A percentile compares a stretch with the other conserved stretches of the same genome.
Conservation (phyloP, 1,139 yeast genomes). For the Protomyces macrosporus region DNA sequence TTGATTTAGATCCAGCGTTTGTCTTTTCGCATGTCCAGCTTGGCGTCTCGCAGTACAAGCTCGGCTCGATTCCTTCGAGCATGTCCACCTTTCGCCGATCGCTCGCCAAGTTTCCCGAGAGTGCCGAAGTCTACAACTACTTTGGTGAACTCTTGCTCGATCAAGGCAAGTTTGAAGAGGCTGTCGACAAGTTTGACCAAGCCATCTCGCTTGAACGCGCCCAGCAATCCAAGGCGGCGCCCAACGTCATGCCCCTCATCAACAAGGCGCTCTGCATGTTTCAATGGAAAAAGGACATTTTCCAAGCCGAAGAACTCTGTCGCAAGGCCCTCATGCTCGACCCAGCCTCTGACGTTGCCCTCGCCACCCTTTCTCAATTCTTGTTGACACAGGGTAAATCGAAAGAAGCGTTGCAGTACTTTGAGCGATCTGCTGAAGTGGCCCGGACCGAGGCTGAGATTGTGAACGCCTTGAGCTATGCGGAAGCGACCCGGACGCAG, state of each 20-base stretch:
- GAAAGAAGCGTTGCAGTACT: slow-evolving; percentile 72
- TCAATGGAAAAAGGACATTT: slow-evolving; percentile 38
- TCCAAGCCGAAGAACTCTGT: slow-evolving; percentile 63
- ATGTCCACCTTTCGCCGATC: slow-evolving; percentile 69
- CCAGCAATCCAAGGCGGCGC: slow-evolving; percentile 45
- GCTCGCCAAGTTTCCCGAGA: slow-evolving; percentile 70
- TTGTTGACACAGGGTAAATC: slow-evolving; percentile 76
- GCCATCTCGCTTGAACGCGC: slow-evolving; percentile 74
- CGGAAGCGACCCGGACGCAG: slow-evolving; percentile 81
- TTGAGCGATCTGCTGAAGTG: slow-evolving; percentile 74
- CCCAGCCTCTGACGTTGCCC: slow-evolving; percentile 82
- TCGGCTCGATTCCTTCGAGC: slow-evolving; percentile 58
- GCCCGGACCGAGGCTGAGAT: slow-evolving; percentile 84
- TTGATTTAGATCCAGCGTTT: slow-evolving; percentile 66
- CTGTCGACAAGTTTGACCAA: slow-evolving; percentile 77
- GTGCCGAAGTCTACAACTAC: slow-evolving; percentile 90
- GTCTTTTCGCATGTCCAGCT: slow-evolving; percentile 84
- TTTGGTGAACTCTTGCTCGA: slow-evolving; percentile 92
- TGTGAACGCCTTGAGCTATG: slow-evolving; percentile 84
- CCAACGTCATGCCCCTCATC: slow-evolving; percentile 85
- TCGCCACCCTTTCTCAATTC: slow-evolving; percentile 84
- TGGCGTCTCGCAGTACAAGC: slow-evolving; percentile 87
- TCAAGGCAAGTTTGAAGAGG: slow-evolving; percentile 63
- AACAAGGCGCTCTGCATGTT: slow-evolving; percentile 68
- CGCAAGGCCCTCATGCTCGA: slow-evolving; percentile 70